phyloP scores from a whole-genome alignment of 768 basidiomycete species.

The Trametes cinnabarina region DNA sequence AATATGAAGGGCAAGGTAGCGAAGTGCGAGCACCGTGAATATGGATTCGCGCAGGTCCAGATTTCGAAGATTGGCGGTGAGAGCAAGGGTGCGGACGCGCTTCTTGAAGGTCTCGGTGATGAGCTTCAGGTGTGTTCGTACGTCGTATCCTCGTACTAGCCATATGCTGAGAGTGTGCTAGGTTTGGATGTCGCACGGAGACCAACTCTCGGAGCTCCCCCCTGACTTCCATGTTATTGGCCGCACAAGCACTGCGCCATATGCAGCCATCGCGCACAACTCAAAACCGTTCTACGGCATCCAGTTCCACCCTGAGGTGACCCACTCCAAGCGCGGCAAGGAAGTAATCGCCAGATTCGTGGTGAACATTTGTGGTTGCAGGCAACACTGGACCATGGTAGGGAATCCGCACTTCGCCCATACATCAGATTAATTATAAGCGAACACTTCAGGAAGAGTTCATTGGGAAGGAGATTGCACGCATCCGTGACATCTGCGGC shows the following conservation, averaged over 20 bases:
- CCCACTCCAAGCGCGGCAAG: conserved; percentile 86
- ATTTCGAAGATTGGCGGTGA: conserved; percentile 60
- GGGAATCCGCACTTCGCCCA: not conserved
- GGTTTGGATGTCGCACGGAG: conserved; percentile 99
- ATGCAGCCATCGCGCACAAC: conserved; percentile 89
- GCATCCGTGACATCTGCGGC: conserved; percentile 94
- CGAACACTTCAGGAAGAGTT: conserved; percentile 88
- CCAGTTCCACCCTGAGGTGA: conserved; percentile 99
- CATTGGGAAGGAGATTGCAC: conserved; percentile 92
- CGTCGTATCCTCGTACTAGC: not conserved
- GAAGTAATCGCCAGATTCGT: conserved; percentile 88
- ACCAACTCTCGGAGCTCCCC: conserved; percentile 83
- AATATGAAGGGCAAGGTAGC: conserved; percentile 80
- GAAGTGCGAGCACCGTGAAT: conserved; percentile 89
- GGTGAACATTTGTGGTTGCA: conserved; percentile 78
- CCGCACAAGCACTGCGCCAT: conserved; percentile 82
- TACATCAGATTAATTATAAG: too few relatives aligned
- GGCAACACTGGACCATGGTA: conserved; percentile 92
- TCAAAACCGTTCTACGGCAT: conserved; percentile 90
- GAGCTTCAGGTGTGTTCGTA: conserved; percentile 71
- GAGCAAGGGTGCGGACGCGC: conserved; percentile 53
- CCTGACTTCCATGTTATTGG: conserved; percentile 86
- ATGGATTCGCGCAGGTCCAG: conserved; percentile 84
- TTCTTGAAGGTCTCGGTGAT: conserved; percentile 86
- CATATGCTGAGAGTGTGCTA: conserved; percentile 30